Evolutionary conservation across 352 stramenopile genomes (phyloP).

Genomic region (Globisporangium iwayamae): DNA sequence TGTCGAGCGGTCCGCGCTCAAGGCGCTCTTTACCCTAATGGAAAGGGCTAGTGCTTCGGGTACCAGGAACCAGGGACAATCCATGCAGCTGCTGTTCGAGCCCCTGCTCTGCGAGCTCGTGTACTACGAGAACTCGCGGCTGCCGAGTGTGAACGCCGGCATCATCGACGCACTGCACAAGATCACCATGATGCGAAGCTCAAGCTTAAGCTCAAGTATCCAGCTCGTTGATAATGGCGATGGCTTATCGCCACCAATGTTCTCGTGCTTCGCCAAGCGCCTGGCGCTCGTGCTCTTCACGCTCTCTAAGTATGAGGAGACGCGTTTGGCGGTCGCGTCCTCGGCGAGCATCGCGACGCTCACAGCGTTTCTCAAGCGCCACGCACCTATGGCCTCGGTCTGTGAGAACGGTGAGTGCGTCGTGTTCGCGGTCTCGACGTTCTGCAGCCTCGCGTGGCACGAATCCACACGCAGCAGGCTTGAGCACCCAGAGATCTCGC

Average conservation of each 20-base stretch:
- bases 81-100: conserved; percentile 31
- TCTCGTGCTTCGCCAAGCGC: conserved; percentile 12
- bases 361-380: conserved; percentile 27
- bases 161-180: conserved; percentile 50
- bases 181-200: conserved; percentile 14
- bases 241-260: conserved; percentile 8
- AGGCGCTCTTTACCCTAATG: conserved; percentile 53
- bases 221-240: neutral
- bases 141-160: conserved; percentile 46
- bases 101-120: conserved; percentile 47
- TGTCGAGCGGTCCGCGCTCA: conserved; percentile 37
- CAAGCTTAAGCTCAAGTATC: neutral
- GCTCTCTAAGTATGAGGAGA: conserved; percentile 44
- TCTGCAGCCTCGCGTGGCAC: conserved; percentile 64
- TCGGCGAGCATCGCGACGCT: conserved; percentile 35
- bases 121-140: conserved; percentile 47
- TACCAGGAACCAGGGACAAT: neutral
- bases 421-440: conserved; percentile 37
- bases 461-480: conserved; percentile 38
- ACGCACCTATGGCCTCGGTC: conserved; percentile 18
- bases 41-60: conserved; percentile 13
- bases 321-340: conserved; percentile 35
- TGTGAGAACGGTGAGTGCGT: conserved; percentile 29
- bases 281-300: conserved; percentile 56
- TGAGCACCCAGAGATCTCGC: conserved; percentile 29